Base-by-base conservation (phyloP, 108 stramenopile genomes). In the Epithemia pelagica region DNA sequence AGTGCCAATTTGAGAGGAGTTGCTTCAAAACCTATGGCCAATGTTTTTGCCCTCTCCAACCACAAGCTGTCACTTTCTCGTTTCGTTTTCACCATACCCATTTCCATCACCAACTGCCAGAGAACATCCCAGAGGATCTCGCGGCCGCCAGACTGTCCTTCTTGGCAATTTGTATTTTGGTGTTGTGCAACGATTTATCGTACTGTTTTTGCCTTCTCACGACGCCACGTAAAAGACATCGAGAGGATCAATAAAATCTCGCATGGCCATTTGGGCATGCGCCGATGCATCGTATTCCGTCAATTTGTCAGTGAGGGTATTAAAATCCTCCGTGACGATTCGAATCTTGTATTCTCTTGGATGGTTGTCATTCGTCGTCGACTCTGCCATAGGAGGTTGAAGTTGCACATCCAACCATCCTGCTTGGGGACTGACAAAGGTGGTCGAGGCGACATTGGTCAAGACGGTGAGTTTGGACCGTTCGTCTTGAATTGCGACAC, bases 161-260 rank as follows among this genome's bases (percentile, higher is more conserved):
- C n/a, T n/a, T n/a, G n/a, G n/a, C n/a, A n/a, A n/a, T n/a, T n/a
- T n/a, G n/a, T n/a, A n/a, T n/a, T n/a, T n/a, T n/a, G n/a, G n/a
- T n/a, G n/a, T n/a, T n/a, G n/a, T n/a, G n/a, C n/a, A n/a, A n/a
- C n/a, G n/a, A n/a, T n/a, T n/a, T n/a, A n/a, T n/a, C n/a, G n/a
- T n/a, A n/a, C n/a, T n/a, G n/a, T n/a, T n/a, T n/a, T n/a, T n/a
- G n/a, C n/a, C n/a, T n/a, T n/a, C 15, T 46, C 37, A 58, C 26
- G 56, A 58, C 21, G 56, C 22, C 5, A 58, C 21, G 61, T 61
- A 77, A 54, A 76, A 85, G 1, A 85, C 29, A 59, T 78, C 82
- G 29, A 83, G 67, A 29, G 77, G 83, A 65, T 74, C 78, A 27
- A 81, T 33, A 53, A 89, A 83, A 70, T 89, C 88, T 23, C 80